These are phyloP conservation scores for Chrysochromulina tobinii DNA, from an alignment of 78 protist species.

Conservation along the genomic window DNA sequence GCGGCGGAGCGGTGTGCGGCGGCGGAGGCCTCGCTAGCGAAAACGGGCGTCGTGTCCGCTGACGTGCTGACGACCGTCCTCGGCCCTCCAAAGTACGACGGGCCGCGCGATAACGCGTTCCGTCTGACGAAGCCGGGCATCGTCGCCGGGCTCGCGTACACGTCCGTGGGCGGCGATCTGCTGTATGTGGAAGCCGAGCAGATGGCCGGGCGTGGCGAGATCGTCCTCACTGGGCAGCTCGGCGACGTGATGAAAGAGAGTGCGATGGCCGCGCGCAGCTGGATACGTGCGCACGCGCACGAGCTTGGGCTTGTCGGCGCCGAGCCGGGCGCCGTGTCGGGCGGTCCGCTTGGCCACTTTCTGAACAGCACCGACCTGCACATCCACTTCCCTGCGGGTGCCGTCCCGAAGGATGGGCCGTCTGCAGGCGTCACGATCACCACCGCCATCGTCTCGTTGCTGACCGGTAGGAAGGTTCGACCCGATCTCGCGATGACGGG, in stretches of 20 bases:
- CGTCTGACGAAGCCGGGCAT: conserved; percentile 45
- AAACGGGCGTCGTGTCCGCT: not conserved
- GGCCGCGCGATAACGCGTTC: not conserved
- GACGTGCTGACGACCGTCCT: not conserved
- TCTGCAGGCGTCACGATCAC: conserved; percentile 85
- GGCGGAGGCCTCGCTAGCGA: not conserved
- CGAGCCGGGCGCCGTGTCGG: too few species aligned
- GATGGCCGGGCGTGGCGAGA: not conserved
- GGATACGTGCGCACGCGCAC: not conserved
- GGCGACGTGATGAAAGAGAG: conserved; percentile 92
- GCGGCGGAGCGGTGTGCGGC: not conserved
- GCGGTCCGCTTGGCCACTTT: not conserved
- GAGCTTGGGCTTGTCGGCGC: not conserved
- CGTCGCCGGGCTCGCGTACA: conserved; percentile 88
- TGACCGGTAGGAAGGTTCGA: not conserved
- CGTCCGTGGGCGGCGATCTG: conserved; percentile 76
- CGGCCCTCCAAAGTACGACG: not conserved
- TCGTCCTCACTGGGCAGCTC: conserved; percentile 47
- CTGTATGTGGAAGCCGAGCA: conserved; percentile 74
- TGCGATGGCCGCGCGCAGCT: conserved; percentile 35
- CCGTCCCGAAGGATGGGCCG: conserved; percentile 88
- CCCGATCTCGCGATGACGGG: conserved; percentile 85
- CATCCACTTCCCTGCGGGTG: conserved; percentile 92
- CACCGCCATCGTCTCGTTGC: conserved; percentile 78
- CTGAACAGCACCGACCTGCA: conserved; percentile 59